phyloP scores from a whole-genome alignment of 305 asterid genomes.

The Nicotiana rustica region DNA sequence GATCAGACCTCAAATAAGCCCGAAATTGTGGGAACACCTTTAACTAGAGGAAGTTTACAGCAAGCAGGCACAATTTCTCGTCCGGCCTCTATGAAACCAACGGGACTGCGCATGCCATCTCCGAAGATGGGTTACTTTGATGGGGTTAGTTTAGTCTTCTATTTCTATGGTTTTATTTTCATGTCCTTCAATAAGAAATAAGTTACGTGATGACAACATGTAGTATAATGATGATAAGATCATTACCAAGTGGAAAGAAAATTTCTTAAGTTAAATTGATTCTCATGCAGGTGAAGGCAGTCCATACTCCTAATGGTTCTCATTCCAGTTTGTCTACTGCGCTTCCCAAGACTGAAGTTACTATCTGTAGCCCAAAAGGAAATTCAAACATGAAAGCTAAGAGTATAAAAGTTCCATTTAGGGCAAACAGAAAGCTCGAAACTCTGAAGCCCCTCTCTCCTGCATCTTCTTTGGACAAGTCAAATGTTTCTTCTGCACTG shows the following conservation, averaged over 20 bases:
- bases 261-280: slow-evolving; percentile 31
- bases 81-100: slow-evolving; percentile 68
- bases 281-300: slow-evolving; percentile 68
- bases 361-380: slow-evolving; percentile 53
- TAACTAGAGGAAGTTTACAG: slow-evolving; percentile 45
- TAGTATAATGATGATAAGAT: slow-evolving; percentile 18
- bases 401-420: slow-evolving; percentile 53
- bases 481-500: slow-evolving; percentile 36
- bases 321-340: slow-evolving; percentile 48
- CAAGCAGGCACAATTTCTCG: slow-evolving; percentile 48
- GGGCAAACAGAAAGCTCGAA: slow-evolving; percentile 44
- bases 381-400: slow-evolving; percentile 65
- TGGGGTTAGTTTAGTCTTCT: slow-evolving; percentile 71
- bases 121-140: slow-evolving; percentile 96
- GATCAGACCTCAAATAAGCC: slow-evolving; percentile 50
- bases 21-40: slow-evolving; percentile 45
- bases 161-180: slow-evolving; percentile 6
- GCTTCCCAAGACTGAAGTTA: slow-evolving; percentile 55
- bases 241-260: slow-evolving; percentile 18
- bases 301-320: slow-evolving; percentile 69
- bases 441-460: slow-evolving; percentile 50
- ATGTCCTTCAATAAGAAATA: not conserved
- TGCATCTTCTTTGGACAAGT: slow-evolving; percentile 43
- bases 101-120: slow-evolving; percentile 93
- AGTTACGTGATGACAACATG: not conserved